Evolutionary conservation across 2,329 filamentous ascomycete species (phyloP), one percentile per base, ranked within the genome.

Genomic region (Aspergillus carbonarius): DNA sequence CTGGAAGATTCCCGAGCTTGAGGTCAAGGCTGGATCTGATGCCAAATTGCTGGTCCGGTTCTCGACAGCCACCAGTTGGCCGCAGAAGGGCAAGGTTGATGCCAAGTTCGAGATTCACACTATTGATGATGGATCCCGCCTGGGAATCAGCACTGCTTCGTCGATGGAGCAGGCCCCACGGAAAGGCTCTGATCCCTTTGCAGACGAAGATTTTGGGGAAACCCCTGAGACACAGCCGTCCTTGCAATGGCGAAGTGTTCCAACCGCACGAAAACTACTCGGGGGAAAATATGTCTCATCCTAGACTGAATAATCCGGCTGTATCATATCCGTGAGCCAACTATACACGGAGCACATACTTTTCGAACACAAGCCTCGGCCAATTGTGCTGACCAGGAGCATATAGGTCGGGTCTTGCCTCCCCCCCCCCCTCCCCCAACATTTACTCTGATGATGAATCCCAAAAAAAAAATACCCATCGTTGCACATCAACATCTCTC

Each of bases 31-130:
- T 51, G 75, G 78, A 32, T 74, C 79, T 35, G 83, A 85, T 63
- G 83, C 89, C 68, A 93, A 92, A 76, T 85, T 97, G 58, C 87
- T 96, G 6, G 95, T 92, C 59, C 86, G 92, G 3, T 90, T 99
- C 66, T 79, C 88, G 23, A 91, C 90, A 0, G 88, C 93, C 34
- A 85, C 85, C 23, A 82, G 85, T 53, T 86, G 86, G 66, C 87
- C 90, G 0, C 86, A 85, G 62, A 85, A 90, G 5, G 92, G 92
- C 0, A 87, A 85, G 55, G 83, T 96, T 8, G 93, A 99, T 73
- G 91, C 91, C 0, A 82, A 88, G 57, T 97, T 93, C 87, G 92
- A 96, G 72, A 78, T 89, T 20, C 72, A 70, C 47, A 82, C 79
- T 2, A 79, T 83, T 39, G 76, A 83, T 32, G 76, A 78, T 0